phyloP scores from a whole-genome alignment of 306 rosid genomes.

The Quercus gilva region DNA sequence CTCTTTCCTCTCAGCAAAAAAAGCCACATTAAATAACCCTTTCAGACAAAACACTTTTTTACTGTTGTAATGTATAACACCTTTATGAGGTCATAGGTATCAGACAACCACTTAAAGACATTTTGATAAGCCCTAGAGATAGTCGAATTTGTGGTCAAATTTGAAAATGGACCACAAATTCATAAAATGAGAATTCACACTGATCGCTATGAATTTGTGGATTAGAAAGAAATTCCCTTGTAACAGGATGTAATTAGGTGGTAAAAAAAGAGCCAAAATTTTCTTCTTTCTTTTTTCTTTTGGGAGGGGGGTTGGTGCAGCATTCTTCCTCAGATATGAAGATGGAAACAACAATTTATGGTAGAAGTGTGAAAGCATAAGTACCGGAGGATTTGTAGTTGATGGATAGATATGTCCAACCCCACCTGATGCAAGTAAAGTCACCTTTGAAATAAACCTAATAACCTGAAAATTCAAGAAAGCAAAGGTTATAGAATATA shows the following conservation, averaged over 20 bases:
- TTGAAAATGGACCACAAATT: too few species aligned
- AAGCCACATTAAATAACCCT: background rate
- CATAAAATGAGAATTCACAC: too few species aligned
- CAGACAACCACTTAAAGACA: background rate
- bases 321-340: too few species aligned
- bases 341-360: background rate
- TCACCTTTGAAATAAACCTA: conserved; percentile 88
- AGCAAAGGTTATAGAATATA: conserved; percentile 19
- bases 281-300: too few species aligned
- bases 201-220: too few species aligned
- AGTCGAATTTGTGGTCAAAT: too few species aligned
- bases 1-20: background rate
- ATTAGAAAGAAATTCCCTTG: too few species aligned
- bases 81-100: background rate
- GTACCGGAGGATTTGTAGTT: conserved; percentile 95
- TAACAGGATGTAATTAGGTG: too few species aligned
- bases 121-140: background rate
- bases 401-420: conserved; percentile 95
- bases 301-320: too few species aligned
- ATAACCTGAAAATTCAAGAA: conserved; percentile 62
- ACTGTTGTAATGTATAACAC: background rate
- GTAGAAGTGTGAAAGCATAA: conserved; percentile 8
- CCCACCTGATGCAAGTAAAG: conserved; percentile 94
- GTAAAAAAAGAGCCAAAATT: too few species aligned
- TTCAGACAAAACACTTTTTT: background rate